phyloP scores from a whole-genome alignment of 1,284 basidiomycete species.

The Leucoagaricus sp. region DNA sequence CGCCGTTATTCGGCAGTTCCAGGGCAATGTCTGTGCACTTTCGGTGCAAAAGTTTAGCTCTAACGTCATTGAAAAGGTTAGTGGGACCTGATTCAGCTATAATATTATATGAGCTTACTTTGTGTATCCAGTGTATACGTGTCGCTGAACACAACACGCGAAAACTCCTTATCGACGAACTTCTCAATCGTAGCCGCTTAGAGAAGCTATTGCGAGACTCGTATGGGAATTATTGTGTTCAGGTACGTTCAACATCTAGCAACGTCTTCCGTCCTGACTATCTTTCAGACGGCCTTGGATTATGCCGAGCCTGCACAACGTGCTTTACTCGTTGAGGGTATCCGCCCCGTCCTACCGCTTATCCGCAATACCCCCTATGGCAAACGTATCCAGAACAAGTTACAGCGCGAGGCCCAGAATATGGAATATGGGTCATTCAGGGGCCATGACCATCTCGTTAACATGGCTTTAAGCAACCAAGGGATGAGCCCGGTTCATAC shows the following conservation, averaged over 20 bases:
- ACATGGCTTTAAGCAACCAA: slow-evolving; percentile 58
- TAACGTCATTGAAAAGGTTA: slow-evolving; percentile 90
- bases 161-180: slow-evolving; percentile 94
- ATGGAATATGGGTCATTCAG: slow-evolving; percentile 68
- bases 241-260: slow-evolving; percentile 45
- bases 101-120: slow-evolving; percentile 17
- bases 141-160: slow-evolving; percentile 95
- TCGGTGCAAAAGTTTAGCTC: slow-evolving; percentile 99
- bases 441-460: slow-evolving; percentile 62
- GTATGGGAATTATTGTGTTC: slow-evolving; percentile 94
- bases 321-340: slow-evolving; percentile 86
- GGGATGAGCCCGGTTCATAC: slow-evolving; percentile 47
- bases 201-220: slow-evolving; percentile 96
- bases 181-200: slow-evolving; percentile 91
- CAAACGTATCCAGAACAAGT: slow-evolving; percentile 96
- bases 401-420: slow-evolving; percentile 70
- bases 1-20: slow-evolving; percentile 95
- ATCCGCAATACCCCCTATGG: slow-evolving; percentile 98
- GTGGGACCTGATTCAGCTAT: slow-evolving; percentile 15
- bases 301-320: slow-evolving; percentile 92
- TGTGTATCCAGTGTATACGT: slow-evolving; percentile 79
- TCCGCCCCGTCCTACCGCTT: slow-evolving; percentile 93
- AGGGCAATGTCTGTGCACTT: slow-evolving; percentile 96
- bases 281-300: slow-evolving; percentile 85
- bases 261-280: slow-evolving; percentile 10